These are phyloP conservation scores for Apiospora sp. DNA, from an alignment of 2,329 filamentous ascomycete genomes.

Conservation along the genomic window DNA sequence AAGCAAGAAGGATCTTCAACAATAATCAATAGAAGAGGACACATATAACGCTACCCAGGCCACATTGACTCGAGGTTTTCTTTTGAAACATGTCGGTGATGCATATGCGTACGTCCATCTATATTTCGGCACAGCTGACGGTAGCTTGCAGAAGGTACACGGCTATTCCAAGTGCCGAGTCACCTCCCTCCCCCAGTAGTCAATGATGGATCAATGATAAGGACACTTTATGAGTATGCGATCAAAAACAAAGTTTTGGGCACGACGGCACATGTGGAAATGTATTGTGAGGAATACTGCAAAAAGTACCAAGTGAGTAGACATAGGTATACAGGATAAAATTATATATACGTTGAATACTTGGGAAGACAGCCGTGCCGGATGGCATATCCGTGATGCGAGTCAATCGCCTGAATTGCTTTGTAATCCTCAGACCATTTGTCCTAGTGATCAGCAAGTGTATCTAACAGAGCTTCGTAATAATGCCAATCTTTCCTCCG, in stretches of 20 bases:
- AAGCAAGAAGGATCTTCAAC: neutral
- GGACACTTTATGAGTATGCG: neutral
- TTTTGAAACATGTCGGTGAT: neutral
- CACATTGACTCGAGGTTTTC: neutral
- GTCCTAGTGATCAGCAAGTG: neutral
- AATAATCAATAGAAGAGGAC: neutral
- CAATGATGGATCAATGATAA: neutral
- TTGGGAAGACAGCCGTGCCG: neutral
- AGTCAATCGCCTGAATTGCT: constrained; percentile 6
- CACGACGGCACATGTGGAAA: neutral
- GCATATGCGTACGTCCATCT: neutral
- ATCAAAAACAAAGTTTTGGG: neutral
- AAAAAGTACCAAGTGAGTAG: too few relatives aligned
- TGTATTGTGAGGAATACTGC: neutral
- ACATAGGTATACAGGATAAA: too few relatives aligned
- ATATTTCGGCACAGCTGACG: neutral
- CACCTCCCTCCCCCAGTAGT: neutral
- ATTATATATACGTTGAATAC: neutral
- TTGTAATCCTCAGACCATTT: neutral
- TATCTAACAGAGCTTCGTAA: neutral
- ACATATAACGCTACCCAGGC: neutral
- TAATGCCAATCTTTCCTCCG: neutral
- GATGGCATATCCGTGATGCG: neutral
- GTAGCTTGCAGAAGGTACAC: neutral
- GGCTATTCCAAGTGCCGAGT: neutral